phyloP scores from a whole-genome alignment of 176 grass and related monocot species.

The Stipa capillata region DNA sequence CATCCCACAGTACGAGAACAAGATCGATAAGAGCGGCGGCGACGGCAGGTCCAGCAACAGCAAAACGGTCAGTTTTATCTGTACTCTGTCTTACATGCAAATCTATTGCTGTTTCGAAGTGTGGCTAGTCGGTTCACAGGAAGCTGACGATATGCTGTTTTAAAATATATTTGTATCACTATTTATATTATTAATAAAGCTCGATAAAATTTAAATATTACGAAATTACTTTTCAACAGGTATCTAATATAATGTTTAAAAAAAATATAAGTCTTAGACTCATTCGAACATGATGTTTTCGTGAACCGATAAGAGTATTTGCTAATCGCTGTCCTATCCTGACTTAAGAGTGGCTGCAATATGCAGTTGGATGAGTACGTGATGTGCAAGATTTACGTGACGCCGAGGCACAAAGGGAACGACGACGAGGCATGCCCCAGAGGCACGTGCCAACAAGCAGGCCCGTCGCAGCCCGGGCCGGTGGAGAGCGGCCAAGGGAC shows the following conservation, averaged over 20 bases:
- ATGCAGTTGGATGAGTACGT: constrained; percentile 15
- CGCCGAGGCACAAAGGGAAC: not conserved
- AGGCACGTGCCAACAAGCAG: not conserved
- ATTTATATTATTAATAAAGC: too few species aligned
- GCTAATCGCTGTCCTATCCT: not conserved
- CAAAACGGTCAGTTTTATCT: not conserved
- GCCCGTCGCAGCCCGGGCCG: not conserved
- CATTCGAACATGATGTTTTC: too few species aligned
- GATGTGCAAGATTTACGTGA: not conserved
- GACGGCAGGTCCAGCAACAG: too few species aligned
- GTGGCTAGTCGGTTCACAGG: too few species aligned
- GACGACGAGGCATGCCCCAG: not conserved
- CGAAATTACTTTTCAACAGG: too few species aligned
- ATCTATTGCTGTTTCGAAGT: not conserved
- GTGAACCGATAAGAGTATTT: too few species aligned
- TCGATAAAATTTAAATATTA: too few species aligned
- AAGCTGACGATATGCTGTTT: too few species aligned
- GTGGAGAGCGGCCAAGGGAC: not conserved
- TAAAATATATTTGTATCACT: too few species aligned
- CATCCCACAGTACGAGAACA: not conserved
- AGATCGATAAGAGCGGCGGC: not conserved
- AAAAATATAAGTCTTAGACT: too few species aligned
- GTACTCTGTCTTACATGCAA: not conserved
- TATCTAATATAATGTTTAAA: too few species aligned
- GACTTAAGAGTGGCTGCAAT: not conserved